These are phyloP conservation scores for Sugiyamaella qingdaonensis DNA, from an alignment of 805 yeast species.

Conservation along the genomic window DNA sequence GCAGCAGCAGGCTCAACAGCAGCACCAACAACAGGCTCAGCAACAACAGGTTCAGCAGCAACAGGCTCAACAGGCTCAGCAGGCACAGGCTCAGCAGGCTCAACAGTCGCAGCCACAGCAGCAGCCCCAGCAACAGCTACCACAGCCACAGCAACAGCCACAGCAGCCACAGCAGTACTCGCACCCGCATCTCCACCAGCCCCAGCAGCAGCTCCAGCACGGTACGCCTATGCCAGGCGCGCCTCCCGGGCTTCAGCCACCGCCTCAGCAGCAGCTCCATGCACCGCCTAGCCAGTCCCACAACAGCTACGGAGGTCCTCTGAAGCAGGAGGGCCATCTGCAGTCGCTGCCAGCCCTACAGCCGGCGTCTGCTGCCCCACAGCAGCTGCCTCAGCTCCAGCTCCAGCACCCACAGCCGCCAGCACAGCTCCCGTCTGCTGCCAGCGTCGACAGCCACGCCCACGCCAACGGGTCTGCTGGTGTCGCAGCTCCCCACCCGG, in stretches of 20 bases:
- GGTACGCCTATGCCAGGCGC: background rate
- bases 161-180: slow-evolving; percentile 12
- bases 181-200: slow-evolving; percentile 45
- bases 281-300: slow-evolving; percentile 21
- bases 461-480: slow-evolving; percentile 6
- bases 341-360: slow-evolving; percentile 12
- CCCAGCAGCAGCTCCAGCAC: slow-evolving; percentile 20
- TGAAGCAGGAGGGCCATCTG: slow-evolving; percentile 21
- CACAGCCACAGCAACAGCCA: slow-evolving; percentile 41
- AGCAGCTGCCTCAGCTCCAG: slow-evolving; percentile 19
- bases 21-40: slow-evolving; percentile 12
- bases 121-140: slow-evolving; percentile 40
- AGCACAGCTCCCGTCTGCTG: background rate
- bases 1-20: slow-evolving; percentile 14
- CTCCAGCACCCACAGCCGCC: slow-evolving; percentile 8
- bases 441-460: slow-evolving; percentile 9
- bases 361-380: slow-evolving; percentile 44
- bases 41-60: too few species aligned
- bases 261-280: slow-evolving; percentile 13
- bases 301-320: slow-evolving; percentile 21
- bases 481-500: too few species aligned
- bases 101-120: slow-evolving; percentile 11
- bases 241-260: slow-evolving; percentile 8
- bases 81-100: too few species aligned
- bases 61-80: background rate